Base-by-base conservation (phyloP, 495 filamentous ascomycete genomes). In the Choiromyces venosus region DNA sequence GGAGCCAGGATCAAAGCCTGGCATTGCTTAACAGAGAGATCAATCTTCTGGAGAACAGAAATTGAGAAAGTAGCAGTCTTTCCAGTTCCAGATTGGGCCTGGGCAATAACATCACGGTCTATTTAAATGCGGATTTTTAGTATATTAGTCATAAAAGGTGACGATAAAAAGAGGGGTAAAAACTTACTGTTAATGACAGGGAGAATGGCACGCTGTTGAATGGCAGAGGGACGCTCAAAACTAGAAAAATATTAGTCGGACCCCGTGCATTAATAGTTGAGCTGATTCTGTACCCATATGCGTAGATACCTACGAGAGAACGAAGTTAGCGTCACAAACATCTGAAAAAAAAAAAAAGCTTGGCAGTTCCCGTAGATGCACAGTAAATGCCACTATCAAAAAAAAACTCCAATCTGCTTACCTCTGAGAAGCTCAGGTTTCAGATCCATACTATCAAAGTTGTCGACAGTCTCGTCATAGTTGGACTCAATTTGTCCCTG, bases 61-160 rank as follows among this genome's bases (percentile, higher is more conserved):
- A 99, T 94, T 71, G 95, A 97, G 89, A 99, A 99, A 77, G 95
- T 99, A 75, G 95, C 95, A 77, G 95, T 99, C 88, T 99, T 99
- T 85, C 95, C 95, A 81, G 95, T 99, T 86, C 95, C 95, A 77
- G 95, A 99, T 85, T 99, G 95, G 74, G 95, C 95, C 87, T 99
- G 95, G 75, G 95, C 95, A 83, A 99, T 99, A 80, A 97, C 93
- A 89, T 99, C 95, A 86, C 92, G 93, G 81, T 94, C 94, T 97
- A 74, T 73, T 72, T 65, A 67, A 71, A 73, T 64, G 80, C 83
- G 39, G 29, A 67, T 66, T 75, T 35, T 68, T 44, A 33, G 33
- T 33, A 33, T 33, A 61, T 16, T 33, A 18, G n/a, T 33, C 52
- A 70, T n/a, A 16, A 9, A 25, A 37, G 36, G 35, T n/a, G 71